phyloP scores from a whole-genome alignment of 768 basidiomycete species.

The Amanita pallidorosea region DNA sequence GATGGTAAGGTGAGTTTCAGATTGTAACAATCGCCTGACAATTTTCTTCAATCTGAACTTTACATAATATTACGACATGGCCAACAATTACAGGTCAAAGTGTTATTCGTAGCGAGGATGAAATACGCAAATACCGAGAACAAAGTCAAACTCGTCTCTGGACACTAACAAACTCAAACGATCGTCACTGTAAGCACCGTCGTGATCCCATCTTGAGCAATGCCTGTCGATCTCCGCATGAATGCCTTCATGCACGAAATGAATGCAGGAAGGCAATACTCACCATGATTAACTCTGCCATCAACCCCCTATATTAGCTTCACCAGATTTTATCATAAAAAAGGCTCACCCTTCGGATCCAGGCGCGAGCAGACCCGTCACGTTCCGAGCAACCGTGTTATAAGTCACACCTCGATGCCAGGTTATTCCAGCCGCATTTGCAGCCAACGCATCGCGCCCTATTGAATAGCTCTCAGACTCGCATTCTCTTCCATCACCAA shows the following conservation, averaged over 20 bases:
- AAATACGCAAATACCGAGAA: no score
- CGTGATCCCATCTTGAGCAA: constrained; percentile 49
- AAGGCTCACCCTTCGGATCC: constrained; percentile 32
- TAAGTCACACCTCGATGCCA: constrained; percentile 35
- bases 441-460: constrained; percentile 20
- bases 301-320: no score
- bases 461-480: not conserved
- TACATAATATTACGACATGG: no score
- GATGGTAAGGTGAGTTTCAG: no score
- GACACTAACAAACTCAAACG: constrained; percentile 6
- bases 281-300: constrained; percentile 25
- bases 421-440: constrained; percentile 15
- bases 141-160: no score
- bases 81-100: no score
- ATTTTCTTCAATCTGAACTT: no score
- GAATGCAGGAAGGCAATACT: not conserved
- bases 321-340: no score
- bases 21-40: no score
- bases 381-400: constrained; percentile 28
- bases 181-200: constrained; percentile 44
- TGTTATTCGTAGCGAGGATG: no score
- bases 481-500: not conserved
- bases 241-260: not conserved
- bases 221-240: constrained; percentile 23
- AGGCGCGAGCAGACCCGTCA: constrained; percentile 43